phyloP scores from a whole-genome alignment of 75 land plant species.

The Sequoiadendron giganteum region DNA sequence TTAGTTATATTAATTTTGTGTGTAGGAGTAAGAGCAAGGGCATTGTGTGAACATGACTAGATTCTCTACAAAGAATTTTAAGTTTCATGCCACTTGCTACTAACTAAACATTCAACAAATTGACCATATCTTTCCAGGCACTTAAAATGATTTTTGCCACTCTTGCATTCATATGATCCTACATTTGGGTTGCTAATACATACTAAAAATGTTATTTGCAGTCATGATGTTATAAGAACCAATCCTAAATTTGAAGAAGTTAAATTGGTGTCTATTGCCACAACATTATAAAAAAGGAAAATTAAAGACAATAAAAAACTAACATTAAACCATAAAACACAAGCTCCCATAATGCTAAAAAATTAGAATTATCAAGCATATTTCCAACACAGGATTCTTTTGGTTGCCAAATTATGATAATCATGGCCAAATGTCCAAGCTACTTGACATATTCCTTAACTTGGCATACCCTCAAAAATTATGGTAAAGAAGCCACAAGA shows the following conservation, averaged over 20 bases:
- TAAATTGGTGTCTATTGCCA: neutral
- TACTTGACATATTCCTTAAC: neutral
- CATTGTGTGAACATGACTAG: too few species aligned
- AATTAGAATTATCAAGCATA: neutral
- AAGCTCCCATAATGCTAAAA: too few species aligned
- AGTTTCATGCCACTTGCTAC: conserved; percentile 7
- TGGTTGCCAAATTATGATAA: conserved; percentile 10
- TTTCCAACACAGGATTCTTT: neutral
- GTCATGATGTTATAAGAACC: conserved; percentile 1
- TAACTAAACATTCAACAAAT: conserved; percentile 15
- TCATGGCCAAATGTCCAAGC: neutral
- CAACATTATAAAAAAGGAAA: neutral
- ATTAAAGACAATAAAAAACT: too few species aligned
- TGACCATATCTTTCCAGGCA: neutral
- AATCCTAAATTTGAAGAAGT: neutral
- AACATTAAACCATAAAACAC: neutral
- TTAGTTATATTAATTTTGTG: too few species aligned
- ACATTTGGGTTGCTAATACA: conserved; percentile 3
- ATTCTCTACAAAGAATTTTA: neutral
- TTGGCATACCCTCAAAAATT: neutral
- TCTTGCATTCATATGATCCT: neutral
- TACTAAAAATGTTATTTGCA: neutral
- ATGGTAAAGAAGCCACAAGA: neutral
- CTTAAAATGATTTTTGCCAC: neutral
- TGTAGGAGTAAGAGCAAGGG: too few species aligned